Base-by-base conservation (phyloP, 2,329 filamentous ascomycete genomes). In the Daldinia eschscholtzii region DNA sequence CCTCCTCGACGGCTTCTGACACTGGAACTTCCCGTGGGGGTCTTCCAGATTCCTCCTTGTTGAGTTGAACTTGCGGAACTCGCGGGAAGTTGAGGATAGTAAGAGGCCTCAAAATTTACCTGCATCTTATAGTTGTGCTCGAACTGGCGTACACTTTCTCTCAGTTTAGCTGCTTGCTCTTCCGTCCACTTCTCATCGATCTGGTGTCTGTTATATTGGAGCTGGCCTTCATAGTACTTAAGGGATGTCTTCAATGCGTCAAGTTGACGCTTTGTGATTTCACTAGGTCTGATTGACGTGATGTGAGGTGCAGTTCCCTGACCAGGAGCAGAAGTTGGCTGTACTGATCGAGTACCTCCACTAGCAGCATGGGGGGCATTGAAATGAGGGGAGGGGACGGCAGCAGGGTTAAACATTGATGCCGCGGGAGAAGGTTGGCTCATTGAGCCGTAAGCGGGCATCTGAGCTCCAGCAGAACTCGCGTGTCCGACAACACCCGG, bases 201-300 rank as follows among this genome's bases (percentile, higher is more conserved):
- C 71, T 90, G 88, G 69, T 90, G 87, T 70, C 83, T 85, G 74
- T 90, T 90, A 80, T 87, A 89, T 59, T 84, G 83, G 50, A 90
- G 77, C 71, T 91, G 88, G 66, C 87, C 85, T 69, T 89, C 84
- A 44, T 86, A 81, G 64, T 85, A 85, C 73, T 84, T 87, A 66
- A 90, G 80, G n/a, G 83, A 83, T n/a, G 76, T 73, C 44, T 82
- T 83, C 61, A 90, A 82, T 46, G 80, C 78, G 23, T 84, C 82
- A 57, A 89, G 83, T 71, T 89, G 87, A 71, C 85, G 87, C 74
- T 81, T 86, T 6, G 86, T 89, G 71, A 89, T 88, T n/a, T 88
- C 85, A 72, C 87, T 89, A 3, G 84, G 84, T 23, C 83, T 83
- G 68, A 89, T 89, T 6, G 87, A 89, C n/a, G 87, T 88, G 26